Base-by-base conservation (phyloP, 306 rosid species). In the Begonia fuchsioides region DNA sequence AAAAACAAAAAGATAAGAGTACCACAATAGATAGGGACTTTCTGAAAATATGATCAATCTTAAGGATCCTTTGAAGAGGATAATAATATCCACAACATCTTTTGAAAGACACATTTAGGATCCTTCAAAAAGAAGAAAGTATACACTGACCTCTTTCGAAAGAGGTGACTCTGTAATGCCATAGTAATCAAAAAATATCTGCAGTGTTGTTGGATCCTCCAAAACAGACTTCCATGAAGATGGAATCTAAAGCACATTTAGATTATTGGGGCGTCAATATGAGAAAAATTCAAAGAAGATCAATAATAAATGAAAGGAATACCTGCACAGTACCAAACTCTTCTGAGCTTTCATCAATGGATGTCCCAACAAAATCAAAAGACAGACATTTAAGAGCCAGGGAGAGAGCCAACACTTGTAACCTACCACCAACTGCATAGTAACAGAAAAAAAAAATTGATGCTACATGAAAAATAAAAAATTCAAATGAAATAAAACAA, bases 321-420 rank as follows among this genome's bases (percentile, higher is more conserved):
- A 90, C 98, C 98, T 90, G 98, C 62, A 90, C 94, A 15, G 98
- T 90, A 49, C 98, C 98, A 65, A 90, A 90, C 66, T 90, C 98
- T 63, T 90, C 98, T 11, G 98, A 90, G 71, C 98, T 90, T 77
- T 90, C 98, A 68, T 90, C 98, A 55, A 90, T 63, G 49, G 98
- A 81, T 49, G 98, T 81, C 72, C 95, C 98, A 63, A 90, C 95
- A 75, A 90, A 90, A 77, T 90, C 98, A 75, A 90, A 90, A 43
- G 94, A 85, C 62, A 90, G 60, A 62, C 98, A 90, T 71, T 85
- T 90, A 52, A 90, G 85, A 10, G 95, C 71, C 54, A 90, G 95
- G 49, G 98, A 75, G 51, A 90, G 98, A 5, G 98, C 98, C 77
- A 90, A 63, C 72, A 85, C 95, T 81, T 82, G 98, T 80, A 90